These are phyloP conservation scores for Trichoderma arundinaceum DNA, from an alignment of 2,329 filamentous ascomycete species.

Conservation along the genomic window DNA sequence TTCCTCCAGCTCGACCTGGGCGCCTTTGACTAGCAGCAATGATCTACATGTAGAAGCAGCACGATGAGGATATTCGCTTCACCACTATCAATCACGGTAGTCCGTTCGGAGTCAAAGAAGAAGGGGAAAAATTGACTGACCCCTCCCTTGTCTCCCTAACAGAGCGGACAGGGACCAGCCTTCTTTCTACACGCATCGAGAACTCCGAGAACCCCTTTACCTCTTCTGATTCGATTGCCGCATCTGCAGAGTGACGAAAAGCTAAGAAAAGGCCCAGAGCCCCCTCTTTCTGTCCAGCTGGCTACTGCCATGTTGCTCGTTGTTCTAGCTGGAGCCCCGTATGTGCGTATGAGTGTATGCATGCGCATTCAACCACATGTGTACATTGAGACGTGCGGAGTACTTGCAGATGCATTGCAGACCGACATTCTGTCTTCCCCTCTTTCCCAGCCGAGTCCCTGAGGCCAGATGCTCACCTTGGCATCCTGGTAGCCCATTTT, in stretches of 20 bases:
- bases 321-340: background rate
- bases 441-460: background rate
- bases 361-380: background rate
- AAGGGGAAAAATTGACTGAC: background rate
- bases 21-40: background rate
- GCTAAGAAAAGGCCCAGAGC: constrained; percentile 15
- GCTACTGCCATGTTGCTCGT: constrained; percentile 10
- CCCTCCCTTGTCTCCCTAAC: constrained; percentile 23
- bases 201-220: constrained; percentile 16
- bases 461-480: background rate
- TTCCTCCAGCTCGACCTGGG: background rate
- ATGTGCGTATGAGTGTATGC: constrained; percentile 6
- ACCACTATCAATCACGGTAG: background rate
- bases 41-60: background rate
- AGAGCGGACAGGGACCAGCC: constrained; percentile 28
- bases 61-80: background rate
- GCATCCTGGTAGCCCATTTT: background rate
- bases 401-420: constrained; percentile 22
- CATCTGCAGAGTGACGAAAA: constrained; percentile 20
- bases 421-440: constrained; percentile 25
- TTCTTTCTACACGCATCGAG: constrained; percentile 19
- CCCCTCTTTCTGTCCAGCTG: constrained; percentile 16
- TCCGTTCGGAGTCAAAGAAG: background rate
- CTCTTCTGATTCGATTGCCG: constrained; percentile 24
- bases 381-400: constrained; percentile 5